A percentile compares a stretch with the other conserved stretches of the same genome.
Evolutionary conservation across 2,329 filamentous ascomycete genomes (phyloP).

Genomic region (Pseudogymnoascus sp.): DNA sequence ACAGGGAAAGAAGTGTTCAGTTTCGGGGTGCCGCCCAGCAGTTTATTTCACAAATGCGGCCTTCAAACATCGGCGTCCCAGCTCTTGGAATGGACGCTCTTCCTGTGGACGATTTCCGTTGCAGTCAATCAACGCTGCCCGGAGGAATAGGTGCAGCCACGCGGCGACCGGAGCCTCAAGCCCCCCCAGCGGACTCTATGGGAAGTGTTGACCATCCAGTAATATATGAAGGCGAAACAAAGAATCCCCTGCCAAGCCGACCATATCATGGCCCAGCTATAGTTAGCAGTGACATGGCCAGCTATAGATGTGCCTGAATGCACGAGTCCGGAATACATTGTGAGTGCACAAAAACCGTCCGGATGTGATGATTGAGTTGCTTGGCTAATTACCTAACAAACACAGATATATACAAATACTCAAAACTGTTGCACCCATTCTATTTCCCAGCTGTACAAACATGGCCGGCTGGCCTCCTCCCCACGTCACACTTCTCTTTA

Average conservation of each 20-base stretch:
- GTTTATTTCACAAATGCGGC: background rate
- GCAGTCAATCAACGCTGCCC: background rate
- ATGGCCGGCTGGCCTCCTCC: background rate
- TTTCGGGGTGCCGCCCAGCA: background rate
- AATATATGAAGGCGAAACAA: background rate
- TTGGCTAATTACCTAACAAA: conserved; percentile 20
- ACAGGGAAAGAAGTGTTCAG: background rate
- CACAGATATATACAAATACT: conserved; percentile 18
- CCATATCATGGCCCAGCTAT: conserved; percentile 3
- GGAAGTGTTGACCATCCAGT: too few relatives aligned
- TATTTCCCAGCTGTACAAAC: conserved; percentile 9
- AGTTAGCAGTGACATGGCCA: conserved; percentile 6
- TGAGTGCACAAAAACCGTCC: background rate
- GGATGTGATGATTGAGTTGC: background rate
- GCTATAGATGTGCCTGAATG: background rate
- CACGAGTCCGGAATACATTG: background rate
- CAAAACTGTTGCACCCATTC: conserved; percentile 19
- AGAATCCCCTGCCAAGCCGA: background rate
- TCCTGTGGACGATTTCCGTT: background rate
- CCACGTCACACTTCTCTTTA: conserved; percentile 26
- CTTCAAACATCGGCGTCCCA: background rate
- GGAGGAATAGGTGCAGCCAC: background rate
- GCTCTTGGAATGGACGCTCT: background rate
- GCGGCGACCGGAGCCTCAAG: background rate
- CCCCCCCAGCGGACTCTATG: background rate